Evolutionary conservation across 257 asterid species (phyloP).

Genomic region (Thymus quinquecostatus): DNA sequence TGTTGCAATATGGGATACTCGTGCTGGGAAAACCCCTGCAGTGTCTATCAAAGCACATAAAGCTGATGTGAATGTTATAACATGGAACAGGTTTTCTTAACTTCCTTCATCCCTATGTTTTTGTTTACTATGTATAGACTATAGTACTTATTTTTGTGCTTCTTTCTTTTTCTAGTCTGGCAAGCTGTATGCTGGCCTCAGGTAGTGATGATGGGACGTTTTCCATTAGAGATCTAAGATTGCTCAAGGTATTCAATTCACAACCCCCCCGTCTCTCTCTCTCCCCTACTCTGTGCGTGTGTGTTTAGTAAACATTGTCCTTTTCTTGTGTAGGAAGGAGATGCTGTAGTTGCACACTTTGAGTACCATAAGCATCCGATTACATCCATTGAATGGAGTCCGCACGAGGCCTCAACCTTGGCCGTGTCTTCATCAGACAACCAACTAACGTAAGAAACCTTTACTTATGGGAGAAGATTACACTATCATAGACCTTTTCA

Average conservation of each 20-base stretch:
- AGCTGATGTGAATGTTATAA: slow-evolving; percentile 93
- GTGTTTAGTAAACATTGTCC: not conserved
- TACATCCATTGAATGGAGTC: slow-evolving; percentile 98
- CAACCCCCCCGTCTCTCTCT: not conserved
- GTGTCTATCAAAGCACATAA: slow-evolving; percentile 74
- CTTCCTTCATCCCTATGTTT: not conserved
- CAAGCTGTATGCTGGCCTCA: slow-evolving; percentile 93
- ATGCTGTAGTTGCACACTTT: slow-evolving; percentile 74
- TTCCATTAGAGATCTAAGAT: slow-evolving; percentile 83
- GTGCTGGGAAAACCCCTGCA: slow-evolving; percentile 80
- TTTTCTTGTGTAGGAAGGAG: slow-evolving; percentile 62
- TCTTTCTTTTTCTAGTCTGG: slow-evolving; percentile 55
- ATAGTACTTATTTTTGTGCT: slow-evolving; percentile 19
- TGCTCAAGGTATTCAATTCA: slow-evolving; percentile 62
- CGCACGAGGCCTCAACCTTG: slow-evolving; percentile 89
- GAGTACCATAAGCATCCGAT: slow-evolving; percentile 92
- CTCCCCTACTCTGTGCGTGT: not conserved
- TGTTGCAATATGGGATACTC: slow-evolving; percentile 88
- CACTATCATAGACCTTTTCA: not conserved
- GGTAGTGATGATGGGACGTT: slow-evolving; percentile 97
- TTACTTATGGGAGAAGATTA: not conserved
- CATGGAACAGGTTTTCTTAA: slow-evolving; percentile 85
- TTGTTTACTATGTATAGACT: not conserved
- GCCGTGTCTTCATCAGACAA: slow-evolving; percentile 88
- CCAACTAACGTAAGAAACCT: slow-evolving; percentile 75